A percentile compares a stretch with the other conserved stretches of the same genome.
Evolutionary conservation across 2,329 filamentous ascomycete species (phyloP).

Genomic region (Trichoderma cornu-damae): DNA sequence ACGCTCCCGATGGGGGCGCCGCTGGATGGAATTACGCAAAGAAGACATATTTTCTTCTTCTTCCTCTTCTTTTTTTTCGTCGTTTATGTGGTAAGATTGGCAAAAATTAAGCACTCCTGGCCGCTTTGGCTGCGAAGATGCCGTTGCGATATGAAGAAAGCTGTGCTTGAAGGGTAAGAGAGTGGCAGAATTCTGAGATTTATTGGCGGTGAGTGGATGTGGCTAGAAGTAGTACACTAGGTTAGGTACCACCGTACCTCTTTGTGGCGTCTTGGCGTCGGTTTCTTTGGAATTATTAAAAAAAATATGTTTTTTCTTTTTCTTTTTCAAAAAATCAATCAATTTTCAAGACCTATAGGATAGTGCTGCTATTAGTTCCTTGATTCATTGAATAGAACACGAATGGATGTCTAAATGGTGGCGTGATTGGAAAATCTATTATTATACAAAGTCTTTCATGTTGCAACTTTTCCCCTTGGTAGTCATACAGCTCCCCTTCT

Average conservation of each 20-base stretch:
- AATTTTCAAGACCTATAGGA: no score
- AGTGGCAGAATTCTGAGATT: conserved; percentile 35
- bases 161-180: conserved; percentile 7
- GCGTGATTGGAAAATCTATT: neutral
- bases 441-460: conserved; percentile 6
- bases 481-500: neutral
- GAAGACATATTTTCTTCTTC: conserved; percentile 56
- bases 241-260: no score
- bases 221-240: no score
- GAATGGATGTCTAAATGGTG: neutral
- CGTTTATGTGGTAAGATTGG: neutral
- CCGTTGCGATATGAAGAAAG: neutral
- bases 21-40: conserved; percentile 62
- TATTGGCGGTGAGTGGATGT: conserved; percentile 34
- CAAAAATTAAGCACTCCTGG: neutral
- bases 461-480: neutral
- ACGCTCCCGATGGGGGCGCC: conserved; percentile 84
- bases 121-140: neutral
- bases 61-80: no score
- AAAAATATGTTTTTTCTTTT: no score
- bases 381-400: neutral
- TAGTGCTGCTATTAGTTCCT: neutral
- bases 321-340: no score
- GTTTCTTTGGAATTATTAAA: no score
- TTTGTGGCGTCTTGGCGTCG: neutral